Conservation (phyloP, 805 yeast genomes). For the Candida saitoana region DNA sequence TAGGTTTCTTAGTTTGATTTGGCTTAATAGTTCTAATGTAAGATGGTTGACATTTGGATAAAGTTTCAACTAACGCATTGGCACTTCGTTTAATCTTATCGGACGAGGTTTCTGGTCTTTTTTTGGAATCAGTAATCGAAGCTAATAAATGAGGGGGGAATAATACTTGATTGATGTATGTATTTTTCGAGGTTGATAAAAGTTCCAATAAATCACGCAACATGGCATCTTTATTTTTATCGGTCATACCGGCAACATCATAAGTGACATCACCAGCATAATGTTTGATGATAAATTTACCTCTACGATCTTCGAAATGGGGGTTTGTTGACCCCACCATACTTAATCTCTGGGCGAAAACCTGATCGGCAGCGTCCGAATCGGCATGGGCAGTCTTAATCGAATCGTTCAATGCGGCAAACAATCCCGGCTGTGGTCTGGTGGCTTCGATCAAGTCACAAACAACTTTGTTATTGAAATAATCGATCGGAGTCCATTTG, state of each 20-base stretch:
- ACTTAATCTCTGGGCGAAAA: constrained; percentile 86
- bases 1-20: constrained; percentile 85
- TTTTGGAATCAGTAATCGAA: constrained; percentile 51
- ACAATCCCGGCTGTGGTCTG: constrained; percentile 88
- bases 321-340: constrained; percentile 72
- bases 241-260: constrained; percentile 86
- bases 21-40: constrained; percentile 98
- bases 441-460: constrained; percentile 93
- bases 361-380: constrained; percentile 92
- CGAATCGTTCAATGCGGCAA: constrained; percentile 95
- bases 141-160: constrained; percentile 38
- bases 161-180: constrained; percentile 56
- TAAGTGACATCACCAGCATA: constrained; percentile 98
- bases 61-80: constrained; percentile 80
- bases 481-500: constrained; percentile 95
- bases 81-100: constrained; percentile 93
- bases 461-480: constrained; percentile 92
- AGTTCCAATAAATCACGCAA: constrained; percentile 82
- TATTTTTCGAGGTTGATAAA: constrained; percentile 65
- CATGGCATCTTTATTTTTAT: constrained; percentile 93
- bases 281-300: constrained; percentile 87
- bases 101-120: constrained; percentile 91
- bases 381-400: constrained; percentile 99
- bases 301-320: constrained; percentile 84
- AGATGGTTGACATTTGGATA: constrained; percentile 89